Percentiles rank a stretch among this genome's conserved stretches.
Evolutionary conservation across 805 yeast genomes (phyloP).

Genomic region (Millerago galiae): DNA sequence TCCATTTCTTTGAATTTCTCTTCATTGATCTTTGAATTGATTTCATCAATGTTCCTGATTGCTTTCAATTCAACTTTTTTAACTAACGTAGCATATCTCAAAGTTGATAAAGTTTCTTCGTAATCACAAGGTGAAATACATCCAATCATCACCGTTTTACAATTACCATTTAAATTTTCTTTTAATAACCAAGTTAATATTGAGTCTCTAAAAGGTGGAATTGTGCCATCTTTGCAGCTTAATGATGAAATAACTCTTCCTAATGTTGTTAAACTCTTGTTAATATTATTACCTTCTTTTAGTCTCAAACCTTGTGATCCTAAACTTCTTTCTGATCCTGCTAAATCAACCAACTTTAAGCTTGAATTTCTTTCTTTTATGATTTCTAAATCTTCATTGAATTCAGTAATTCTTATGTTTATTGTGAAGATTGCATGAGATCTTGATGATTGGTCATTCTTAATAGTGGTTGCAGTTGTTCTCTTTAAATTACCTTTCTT

Average conservation of each 20-base stretch:
- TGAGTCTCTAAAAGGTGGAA: slow-evolving; percentile 51
- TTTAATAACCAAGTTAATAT: slow-evolving; percentile 66
- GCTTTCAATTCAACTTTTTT: slow-evolving; percentile 64
- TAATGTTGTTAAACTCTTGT: slow-evolving; percentile 68
- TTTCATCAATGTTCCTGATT: slow-evolving; percentile 31
- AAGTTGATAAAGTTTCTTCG: slow-evolving; percentile 70
- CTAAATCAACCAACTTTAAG: slow-evolving; percentile 69
- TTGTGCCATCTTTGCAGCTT: slow-evolving; percentile 34
- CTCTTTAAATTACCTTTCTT: slow-evolving; percentile 47
- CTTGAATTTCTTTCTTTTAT: slow-evolving; percentile 48
- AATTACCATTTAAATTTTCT: slow-evolving; percentile 75
- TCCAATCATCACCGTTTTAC: slow-evolving; percentile 85
- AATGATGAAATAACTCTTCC: slow-evolving; percentile 59
- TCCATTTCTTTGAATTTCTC: slow-evolving; percentile 14
- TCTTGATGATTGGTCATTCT: slow-evolving; percentile 69
- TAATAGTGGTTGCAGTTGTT: slow-evolving; percentile 65
- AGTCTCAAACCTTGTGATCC: slow-evolving; percentile 56
- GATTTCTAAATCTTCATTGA: slow-evolving; percentile 30
- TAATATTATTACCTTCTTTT: slow-evolving; percentile 72
- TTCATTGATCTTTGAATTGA: slow-evolving; percentile 9
- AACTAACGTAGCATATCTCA: slow-evolving; percentile 74
- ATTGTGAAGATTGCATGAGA: slow-evolving; percentile 77
- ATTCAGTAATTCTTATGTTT: slow-evolving; percentile 52
- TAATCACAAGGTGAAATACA: slow-evolving; percentile 76
- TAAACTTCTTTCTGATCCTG: slow-evolving; percentile 75